Evolutionary conservation across 1,139 yeast species (phyloP), one percentile per base, ranked within the genome.

Genomic region (Candida gigantensis): DNA sequence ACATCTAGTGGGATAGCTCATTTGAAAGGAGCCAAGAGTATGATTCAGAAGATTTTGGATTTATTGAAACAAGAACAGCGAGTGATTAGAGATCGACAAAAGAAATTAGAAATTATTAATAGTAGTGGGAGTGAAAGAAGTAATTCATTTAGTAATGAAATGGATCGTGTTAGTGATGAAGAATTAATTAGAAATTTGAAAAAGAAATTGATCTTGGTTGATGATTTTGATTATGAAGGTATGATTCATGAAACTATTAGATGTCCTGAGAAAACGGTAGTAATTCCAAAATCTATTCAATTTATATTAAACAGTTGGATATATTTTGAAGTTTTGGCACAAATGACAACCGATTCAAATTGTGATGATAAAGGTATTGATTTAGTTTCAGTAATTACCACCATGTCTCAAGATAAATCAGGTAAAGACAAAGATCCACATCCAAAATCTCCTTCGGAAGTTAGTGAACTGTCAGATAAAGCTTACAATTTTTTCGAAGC

Each of bases 1-100:
- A 79, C 74, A 4, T 71, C 81, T 6, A 78, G 82, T 27, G 86
- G 86, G 12, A 77, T 81, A 37, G 81, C 84, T 2, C 87, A 80
- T 58, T 65, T 79, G 43, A 75, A 76, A 49, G 86, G 86, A 11
- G 86, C 87, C 3, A 72, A 77, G 43, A 73, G 79, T 20, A 77
- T 80, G 75, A 78, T 80, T 43, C 72, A 72, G 41, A 69, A 67
- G 42, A 71, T 74, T 2, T 53, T 68, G 52, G 42, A 58, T 28
- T 41, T 68, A 18, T 53, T 70, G 23, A 55, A 50, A 38, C 58
- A 60, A 8, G 58, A 56, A 25, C 63, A 60, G 34, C 42, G 44
- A 10, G 42, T 55, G 29, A 33, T 45, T 4, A 32, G 35, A 18
- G 19, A 18, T 18, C 19, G 19, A 9, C 49, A 50, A 25, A 42